A percentile compares a stretch with the other conserved stretches of the same genome.
These are phyloP conservation scores for Xylariales sp. DNA, from an alignment of 2,329 filamentous ascomycete species.

Conservation along the genomic window DNA sequence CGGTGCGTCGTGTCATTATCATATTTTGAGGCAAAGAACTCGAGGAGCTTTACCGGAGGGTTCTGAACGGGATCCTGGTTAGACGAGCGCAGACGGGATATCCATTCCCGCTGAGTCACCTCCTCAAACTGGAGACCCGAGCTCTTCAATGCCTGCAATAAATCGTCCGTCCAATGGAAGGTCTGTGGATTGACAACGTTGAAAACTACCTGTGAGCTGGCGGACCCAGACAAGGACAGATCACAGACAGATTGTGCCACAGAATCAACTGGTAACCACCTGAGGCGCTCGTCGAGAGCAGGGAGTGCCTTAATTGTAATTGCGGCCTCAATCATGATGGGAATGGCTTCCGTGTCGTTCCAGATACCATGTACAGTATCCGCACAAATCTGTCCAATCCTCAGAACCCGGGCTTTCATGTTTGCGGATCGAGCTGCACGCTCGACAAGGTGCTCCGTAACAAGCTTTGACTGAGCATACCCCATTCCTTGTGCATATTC, in stretches of 20 bases:
- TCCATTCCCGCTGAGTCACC: conserved; percentile 39
- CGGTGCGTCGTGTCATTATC: conserved; percentile 41
- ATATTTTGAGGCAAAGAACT: conserved; percentile 47
- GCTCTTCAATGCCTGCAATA: conserved; percentile 41
- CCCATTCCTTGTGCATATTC: conserved; percentile 35
- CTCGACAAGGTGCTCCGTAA: conserved; percentile 32
- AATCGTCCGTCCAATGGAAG: conserved; percentile 45
- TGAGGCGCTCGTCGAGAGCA: conserved; percentile 35
- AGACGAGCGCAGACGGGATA: conserved; percentile 35
- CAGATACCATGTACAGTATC: conserved; percentile 43
- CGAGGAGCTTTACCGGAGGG: conserved; percentile 47
- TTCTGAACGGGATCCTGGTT: conserved; percentile 40
- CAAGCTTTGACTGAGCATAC: conserved; percentile 37
- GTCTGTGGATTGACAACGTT: conserved; percentile 44
- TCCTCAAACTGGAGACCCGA: conserved; percentile 41
- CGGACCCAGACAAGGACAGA: conserved; percentile 23
- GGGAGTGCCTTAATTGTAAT: conserved; percentile 39
- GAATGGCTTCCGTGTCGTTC: conserved; percentile 48
- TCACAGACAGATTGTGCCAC: conserved; percentile 37
- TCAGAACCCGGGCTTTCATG: conserved; percentile 30
- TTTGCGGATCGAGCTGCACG: conserved; percentile 25
- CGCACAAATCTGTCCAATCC: conserved; percentile 47
- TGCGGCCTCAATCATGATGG: conserved; percentile 44
- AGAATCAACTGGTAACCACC: conserved; percentile 42
- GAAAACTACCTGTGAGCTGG: conserved; percentile 32